These are phyloP conservation scores for Pseudonitzschia multistriata DNA, from an alignment of 108 stramenopile species.

Conservation along the genomic window DNA sequence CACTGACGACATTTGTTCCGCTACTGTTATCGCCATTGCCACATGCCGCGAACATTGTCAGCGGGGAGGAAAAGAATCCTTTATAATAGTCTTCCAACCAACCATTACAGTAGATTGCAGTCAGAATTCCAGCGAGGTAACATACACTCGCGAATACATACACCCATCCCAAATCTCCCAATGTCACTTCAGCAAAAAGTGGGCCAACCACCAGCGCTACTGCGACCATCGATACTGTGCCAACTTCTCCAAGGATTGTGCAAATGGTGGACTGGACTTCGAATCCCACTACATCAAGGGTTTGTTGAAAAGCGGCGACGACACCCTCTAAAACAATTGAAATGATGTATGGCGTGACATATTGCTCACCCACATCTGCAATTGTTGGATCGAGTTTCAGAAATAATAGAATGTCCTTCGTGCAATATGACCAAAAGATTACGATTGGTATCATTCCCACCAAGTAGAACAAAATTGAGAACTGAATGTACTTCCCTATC, in stretches of 20 bases:
- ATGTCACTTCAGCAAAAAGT: background rate
- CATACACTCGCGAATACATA: background rate
- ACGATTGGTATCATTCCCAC: constrained; percentile 31
- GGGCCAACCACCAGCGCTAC: background rate
- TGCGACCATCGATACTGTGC: background rate
- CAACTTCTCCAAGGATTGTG: background rate
- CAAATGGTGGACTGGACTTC: constrained; percentile 41
- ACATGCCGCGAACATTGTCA: background rate
- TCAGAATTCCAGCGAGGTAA: background rate
- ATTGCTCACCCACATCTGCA: constrained; percentile 38
- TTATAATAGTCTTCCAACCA: constrained; percentile 13
- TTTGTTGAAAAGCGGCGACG: constrained; percentile 23
- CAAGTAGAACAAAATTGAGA: constrained; percentile 43
- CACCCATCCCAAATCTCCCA: background rate
- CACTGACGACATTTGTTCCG: background rate
- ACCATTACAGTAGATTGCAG: background rate
- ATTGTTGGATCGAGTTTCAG: constrained; percentile 46
- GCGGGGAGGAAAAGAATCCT: constrained; percentile 11
- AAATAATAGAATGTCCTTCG: constrained; percentile 38
- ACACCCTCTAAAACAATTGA: constrained; percentile 23
- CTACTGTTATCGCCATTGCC: background rate
- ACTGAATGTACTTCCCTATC: constrained; percentile 60
- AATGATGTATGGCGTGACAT: constrained; percentile 21
- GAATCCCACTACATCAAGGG: constrained; percentile 51
- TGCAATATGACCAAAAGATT: constrained; percentile 35